phyloP scores from a whole-genome alignment of 208 protist genomes.

The Eutreptiella sp. region DNA sequence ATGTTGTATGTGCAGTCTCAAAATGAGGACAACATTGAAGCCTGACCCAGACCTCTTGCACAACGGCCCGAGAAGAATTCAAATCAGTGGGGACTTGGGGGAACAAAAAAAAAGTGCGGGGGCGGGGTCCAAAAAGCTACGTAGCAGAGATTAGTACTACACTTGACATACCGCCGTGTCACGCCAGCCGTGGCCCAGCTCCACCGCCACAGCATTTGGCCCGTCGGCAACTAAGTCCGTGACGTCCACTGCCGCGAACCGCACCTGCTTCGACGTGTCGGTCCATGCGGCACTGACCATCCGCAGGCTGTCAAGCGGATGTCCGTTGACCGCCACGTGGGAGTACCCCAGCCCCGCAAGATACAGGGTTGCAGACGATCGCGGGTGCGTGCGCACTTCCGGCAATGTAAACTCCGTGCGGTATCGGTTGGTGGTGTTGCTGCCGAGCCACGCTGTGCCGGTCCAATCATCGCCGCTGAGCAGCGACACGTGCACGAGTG shows the following conservation, averaged over 20 bases:
- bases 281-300: background rate
- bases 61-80: too few species aligned
- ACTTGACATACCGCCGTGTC: too few species aligned
- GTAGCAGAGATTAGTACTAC: too few species aligned
- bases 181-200: conserved; percentile 13
- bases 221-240: background rate
- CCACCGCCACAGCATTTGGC: background rate
- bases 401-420: background rate
- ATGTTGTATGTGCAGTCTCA: too few species aligned
- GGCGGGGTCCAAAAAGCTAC: too few species aligned
- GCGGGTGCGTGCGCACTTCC: too few species aligned
- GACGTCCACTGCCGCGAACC: conserved; percentile 3
- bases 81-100: too few species aligned
- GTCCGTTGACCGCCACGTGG: conserved; percentile 4
- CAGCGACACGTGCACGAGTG: too few species aligned
- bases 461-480: conserved; percentile 16
- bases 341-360: conserved; percentile 12
- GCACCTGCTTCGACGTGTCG: background rate
- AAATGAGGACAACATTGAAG: too few species aligned
- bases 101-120: too few species aligned
- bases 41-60: too few species aligned
- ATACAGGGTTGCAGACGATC: conserved; percentile 17
- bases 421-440: conserved; percentile 19
- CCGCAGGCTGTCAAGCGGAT: too few species aligned
- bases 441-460: conserved; percentile 10